Evolutionary conservation across 2,329 filamentous ascomycete genomes (phyloP).

Genomic region (Zymoseptoria pseudotritici): DNA sequence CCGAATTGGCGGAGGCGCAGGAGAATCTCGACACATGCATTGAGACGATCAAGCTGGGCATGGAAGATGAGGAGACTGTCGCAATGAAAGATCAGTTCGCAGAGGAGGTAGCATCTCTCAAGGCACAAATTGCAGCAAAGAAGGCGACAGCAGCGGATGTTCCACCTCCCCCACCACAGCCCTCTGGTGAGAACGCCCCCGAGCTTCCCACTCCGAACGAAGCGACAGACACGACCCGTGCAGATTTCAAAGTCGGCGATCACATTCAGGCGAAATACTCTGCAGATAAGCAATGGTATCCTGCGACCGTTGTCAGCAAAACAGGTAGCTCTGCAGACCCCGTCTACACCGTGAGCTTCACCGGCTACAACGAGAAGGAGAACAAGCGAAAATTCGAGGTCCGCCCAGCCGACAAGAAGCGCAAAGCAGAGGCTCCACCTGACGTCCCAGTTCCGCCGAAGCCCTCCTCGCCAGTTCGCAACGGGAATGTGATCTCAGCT

Average conservation of each 20-base stretch:
- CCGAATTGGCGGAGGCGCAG: slow-evolving; percentile 58
- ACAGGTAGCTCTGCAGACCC: slow-evolving; percentile 86
- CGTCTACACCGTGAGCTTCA: slow-evolving; percentile 92
- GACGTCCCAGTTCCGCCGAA: slow-evolving; percentile 29
- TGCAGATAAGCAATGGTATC: slow-evolving; percentile 84
- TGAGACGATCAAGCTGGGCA: slow-evolving; percentile 43
- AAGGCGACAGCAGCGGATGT: slow-evolving; percentile 33
- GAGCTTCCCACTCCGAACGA: slow-evolving; percentile 9
- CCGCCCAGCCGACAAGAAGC: slow-evolving; percentile 59
- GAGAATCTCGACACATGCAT: slow-evolving; percentile 22
- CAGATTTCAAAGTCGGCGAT: slow-evolving; percentile 78
- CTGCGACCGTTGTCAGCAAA: slow-evolving; percentile 85
- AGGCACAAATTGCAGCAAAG: slow-evolving; percentile 74
- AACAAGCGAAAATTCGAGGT: slow-evolving; percentile 75
- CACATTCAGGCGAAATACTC: slow-evolving; percentile 87
- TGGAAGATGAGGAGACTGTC: slow-evolving; percentile 70
- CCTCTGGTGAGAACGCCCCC: slow-evolving; percentile 29
- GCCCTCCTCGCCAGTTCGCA: slow-evolving; percentile 32
- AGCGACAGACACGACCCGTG: slow-evolving; percentile 31
- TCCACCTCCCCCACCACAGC: slow-evolving; percentile 34
- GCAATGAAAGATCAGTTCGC: slow-evolving; percentile 73
- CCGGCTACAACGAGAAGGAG: slow-evolving; percentile 75
- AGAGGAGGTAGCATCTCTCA: slow-evolving; percentile 69
- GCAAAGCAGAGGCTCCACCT: slow-evolving; percentile 72
- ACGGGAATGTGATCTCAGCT: slow-evolving; percentile 55